A percentile compares a stretch with the other conserved stretches of the same genome.
These are phyloP conservation scores for Parmales sp. DNA, from an alignment of 108 stramenopile species.

Conservation along the genomic window DNA sequence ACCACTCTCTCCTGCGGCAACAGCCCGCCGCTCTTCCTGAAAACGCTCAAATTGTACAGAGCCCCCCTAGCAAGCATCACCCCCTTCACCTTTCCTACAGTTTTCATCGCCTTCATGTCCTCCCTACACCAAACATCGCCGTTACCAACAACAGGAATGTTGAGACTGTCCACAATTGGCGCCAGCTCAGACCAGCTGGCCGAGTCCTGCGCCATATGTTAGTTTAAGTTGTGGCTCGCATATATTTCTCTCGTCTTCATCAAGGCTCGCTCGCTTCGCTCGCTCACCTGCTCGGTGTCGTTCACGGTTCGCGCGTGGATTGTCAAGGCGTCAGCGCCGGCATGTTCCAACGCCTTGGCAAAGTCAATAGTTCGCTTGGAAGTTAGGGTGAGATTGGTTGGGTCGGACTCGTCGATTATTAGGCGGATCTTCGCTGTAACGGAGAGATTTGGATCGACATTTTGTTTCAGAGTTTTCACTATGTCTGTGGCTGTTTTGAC, in stretches of 20 bases:
- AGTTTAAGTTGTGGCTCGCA: too few species aligned
- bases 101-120: slow-evolving; percentile 49
- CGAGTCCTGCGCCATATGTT: slow-evolving; percentile 23
- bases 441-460: slow-evolving; percentile 39
- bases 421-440: slow-evolving; percentile 90
- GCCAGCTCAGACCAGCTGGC: slow-evolving; percentile 71
- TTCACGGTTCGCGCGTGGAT: slow-evolving; percentile 53
- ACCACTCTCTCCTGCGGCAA: slow-evolving; percentile 40
- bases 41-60: slow-evolving; percentile 74
- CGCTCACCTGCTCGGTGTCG: not conserved
- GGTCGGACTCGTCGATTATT: slow-evolving; percentile 40
- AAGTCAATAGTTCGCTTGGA: slow-evolving; percentile 61
- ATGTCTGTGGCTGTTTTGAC: slow-evolving; percentile 56
- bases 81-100: slow-evolving; percentile 59
- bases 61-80: slow-evolving; percentile 89
- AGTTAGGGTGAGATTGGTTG: too few species aligned
- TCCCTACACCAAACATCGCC: slow-evolving; percentile 82
- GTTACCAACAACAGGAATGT: slow-evolving; percentile 68
- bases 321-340: slow-evolving; percentile 89
- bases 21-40: slow-evolving; percentile 24
- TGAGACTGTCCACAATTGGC: slow-evolving; percentile 52
- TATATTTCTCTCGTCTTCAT: slow-evolving; percentile 35
- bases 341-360: slow-evolving; percentile 55
- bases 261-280: slow-evolving; percentile 35
- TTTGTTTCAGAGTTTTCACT: slow-evolving; percentile 43